These are phyloP conservation scores for Nepenthes gracilis DNA, from an alignment of 148 eudicot genomes.

Conservation along the genomic window DNA sequence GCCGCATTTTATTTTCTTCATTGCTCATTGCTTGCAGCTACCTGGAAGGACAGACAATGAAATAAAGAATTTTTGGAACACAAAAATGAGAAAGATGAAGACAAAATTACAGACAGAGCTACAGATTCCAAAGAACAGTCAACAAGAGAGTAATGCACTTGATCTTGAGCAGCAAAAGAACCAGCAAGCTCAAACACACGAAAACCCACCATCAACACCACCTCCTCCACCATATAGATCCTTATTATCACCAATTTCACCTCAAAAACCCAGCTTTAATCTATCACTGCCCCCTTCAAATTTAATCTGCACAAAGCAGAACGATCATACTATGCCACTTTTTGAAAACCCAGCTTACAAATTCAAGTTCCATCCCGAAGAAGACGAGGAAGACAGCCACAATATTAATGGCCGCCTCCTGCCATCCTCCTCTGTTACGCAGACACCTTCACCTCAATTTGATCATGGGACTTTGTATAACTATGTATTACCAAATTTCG, in stretches of 20 bases:
- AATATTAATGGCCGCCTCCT: background rate
- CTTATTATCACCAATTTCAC: background rate
- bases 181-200: background rate
- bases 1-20: background rate
- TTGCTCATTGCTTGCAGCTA: background rate
- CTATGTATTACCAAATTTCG: too few relatives aligned
- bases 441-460: background rate
- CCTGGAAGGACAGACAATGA: slow-evolving; percentile 16
- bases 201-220: background rate
- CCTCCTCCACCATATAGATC: background rate
- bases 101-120: background rate
- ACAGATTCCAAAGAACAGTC: slow-evolving; percentile 1
- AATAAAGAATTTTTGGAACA: slow-evolving; percentile 15
- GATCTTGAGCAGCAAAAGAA: background rate
- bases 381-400: background rate
- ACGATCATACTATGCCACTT: slow-evolving; percentile 8
- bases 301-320: background rate
- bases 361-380: slow-evolving; percentile 5
- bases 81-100: slow-evolving; percentile 13
- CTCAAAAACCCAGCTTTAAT: background rate
- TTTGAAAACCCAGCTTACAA: slow-evolving; percentile 12
- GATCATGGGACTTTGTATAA: too few relatives aligned
- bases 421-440: background rate
- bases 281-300: background rate
- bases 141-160: background rate